A percentile compares a stretch with the other conserved stretches of the same genome.
phyloP scores from a whole-genome alignment of 176 grass and related monocot species.

The Dendrocalamus sinicus region DNA sequence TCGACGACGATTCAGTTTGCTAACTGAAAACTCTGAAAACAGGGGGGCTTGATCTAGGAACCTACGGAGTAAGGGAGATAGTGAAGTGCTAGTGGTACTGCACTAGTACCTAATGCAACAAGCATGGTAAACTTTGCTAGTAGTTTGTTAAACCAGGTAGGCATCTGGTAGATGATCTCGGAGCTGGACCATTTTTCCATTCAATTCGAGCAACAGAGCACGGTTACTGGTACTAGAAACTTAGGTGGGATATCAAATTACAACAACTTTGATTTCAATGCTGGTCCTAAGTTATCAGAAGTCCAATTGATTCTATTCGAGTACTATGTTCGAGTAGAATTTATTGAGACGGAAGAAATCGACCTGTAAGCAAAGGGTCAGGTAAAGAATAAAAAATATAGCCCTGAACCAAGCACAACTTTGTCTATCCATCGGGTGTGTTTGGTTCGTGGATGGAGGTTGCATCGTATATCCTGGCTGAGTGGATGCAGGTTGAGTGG shows the following conservation, averaged over 20 bases:
- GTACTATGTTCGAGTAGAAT: neutral
- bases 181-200: neutral
- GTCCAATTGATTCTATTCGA: neutral
- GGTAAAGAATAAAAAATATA: neutral
- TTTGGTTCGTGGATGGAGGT: too few species aligned
- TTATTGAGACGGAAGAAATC: neutral
- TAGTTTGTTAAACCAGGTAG: too few species aligned
- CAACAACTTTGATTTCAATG: neutral
- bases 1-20: neutral
- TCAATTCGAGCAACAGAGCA: neutral
- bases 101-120: neutral
- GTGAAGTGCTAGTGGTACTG: neutral
- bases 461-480: too few species aligned
- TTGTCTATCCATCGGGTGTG: neutral
- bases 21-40: neutral
- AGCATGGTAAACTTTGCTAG: neutral
- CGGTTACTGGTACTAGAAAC: neutral
- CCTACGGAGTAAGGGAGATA: neutral
- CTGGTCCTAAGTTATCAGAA: neutral
- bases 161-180: neutral
- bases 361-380: neutral
- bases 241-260: neutral
- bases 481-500: too few species aligned
- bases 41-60: neutral
- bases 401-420: neutral